Conservation (phyloP, 495 filamentous ascomycete genomes). For the Hyaloscypha hepaticicola region DNA sequence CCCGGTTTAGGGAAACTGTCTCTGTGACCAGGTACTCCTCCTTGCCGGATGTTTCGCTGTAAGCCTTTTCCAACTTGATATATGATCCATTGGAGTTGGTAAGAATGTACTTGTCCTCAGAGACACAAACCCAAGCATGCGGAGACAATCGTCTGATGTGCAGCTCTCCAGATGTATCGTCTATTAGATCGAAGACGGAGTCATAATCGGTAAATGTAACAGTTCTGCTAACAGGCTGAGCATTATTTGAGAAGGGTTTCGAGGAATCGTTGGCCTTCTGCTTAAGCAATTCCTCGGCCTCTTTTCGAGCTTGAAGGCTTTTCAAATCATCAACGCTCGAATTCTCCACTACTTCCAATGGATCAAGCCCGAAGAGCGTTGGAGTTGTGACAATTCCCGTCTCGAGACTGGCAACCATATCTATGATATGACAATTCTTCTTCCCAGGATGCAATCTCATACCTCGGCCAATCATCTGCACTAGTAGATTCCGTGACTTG, state of each 20-base stretch:
- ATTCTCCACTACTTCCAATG: constrained; percentile 70
- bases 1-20: constrained; percentile 29
- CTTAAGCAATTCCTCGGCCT: constrained; percentile 37
- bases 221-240: constrained; percentile 24
- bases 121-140: constrained; percentile 78
- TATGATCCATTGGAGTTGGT: constrained; percentile 53
- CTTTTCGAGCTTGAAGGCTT: constrained; percentile 46
- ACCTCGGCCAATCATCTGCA: constrained; percentile 97
- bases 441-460: constrained; percentile 82
- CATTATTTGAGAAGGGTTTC: background rate
- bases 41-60: constrained; percentile 22
- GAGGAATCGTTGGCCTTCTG: constrained; percentile 16
- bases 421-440: constrained; percentile 88
- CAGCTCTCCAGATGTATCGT: constrained; percentile 72
- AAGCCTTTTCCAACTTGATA: constrained; percentile 58
- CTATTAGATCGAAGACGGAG: constrained; percentile 80
- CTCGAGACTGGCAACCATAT: constrained; percentile 84
- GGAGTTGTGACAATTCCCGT: constrained; percentile 86
- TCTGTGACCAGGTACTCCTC: constrained; percentile 23
- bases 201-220: constrained; percentile 86
- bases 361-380: constrained; percentile 91
- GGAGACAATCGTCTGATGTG: constrained; percentile 75
- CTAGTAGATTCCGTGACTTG: constrained; percentile 81
- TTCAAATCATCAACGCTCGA: constrained; percentile 57
- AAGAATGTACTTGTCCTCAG: constrained; percentile 63